Percentiles rank a stretch among this genome's conserved stretches.
Evolutionary conservation across 73 alveolate genomes (phyloP).

Genomic region (Breviolum minutum): DNA sequence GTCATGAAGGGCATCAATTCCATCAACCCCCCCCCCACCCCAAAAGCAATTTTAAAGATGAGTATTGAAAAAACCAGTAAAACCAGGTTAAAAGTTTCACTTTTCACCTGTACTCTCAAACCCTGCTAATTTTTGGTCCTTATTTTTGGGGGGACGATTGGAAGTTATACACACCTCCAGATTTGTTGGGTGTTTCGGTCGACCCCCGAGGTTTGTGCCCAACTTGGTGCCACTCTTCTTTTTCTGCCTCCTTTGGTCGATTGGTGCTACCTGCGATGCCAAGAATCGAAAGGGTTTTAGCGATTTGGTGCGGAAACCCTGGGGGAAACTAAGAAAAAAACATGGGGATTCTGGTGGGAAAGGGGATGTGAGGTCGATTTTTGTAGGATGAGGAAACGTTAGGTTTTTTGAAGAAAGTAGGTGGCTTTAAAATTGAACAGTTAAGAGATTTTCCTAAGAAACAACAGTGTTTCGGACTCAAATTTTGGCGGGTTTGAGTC

Average conservation of each 20-base stretch:
- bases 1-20: too few relatives aligned
- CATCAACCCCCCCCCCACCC: too few relatives aligned
- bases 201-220: constrained; percentile 4
- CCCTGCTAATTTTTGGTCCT: neutral
- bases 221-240: constrained; percentile 79
- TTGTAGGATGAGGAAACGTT: neutral
- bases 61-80: too few relatives aligned
- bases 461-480: too few relatives aligned
- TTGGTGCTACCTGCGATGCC: constrained; percentile 79
- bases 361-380: neutral
- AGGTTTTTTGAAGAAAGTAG: neutral
- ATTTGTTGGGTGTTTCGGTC: too few relatives aligned
- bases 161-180: neutral
- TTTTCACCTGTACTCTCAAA: neutral
- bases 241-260: constrained; percentile 90
- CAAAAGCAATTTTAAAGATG: too few relatives aligned
- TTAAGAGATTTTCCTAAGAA: too few relatives aligned
- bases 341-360: neutral
- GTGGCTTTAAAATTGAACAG: neutral
- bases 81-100: too few relatives aligned
- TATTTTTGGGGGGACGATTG: neutral
- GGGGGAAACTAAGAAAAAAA: too few relatives aligned
- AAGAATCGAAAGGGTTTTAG: constrained; percentile 90
- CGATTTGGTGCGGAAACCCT: constrained; percentile 26
- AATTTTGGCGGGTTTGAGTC: too few relatives aligned